A percentile compares a stretch with the other conserved stretches of the same genome.
Conservation (phyloP, 169 alveolate species). For the Plasmodium cynomolgi region DNA sequence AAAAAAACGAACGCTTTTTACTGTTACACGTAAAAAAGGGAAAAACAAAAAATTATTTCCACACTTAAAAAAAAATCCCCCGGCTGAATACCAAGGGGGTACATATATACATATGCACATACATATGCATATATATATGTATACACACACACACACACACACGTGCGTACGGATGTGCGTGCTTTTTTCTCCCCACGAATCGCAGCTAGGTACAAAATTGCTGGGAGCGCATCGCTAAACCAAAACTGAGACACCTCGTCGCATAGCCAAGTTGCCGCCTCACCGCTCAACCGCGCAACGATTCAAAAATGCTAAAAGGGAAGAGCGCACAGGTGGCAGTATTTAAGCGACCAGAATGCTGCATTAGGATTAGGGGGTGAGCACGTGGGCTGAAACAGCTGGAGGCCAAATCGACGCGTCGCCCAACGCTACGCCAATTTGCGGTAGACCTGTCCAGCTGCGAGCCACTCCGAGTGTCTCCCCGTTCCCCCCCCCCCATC, state of each 20-base stretch:
- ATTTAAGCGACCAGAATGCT: not conserved
- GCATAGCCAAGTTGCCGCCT: not conserved
- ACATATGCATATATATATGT: too few relatives aligned
- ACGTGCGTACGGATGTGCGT: not conserved
- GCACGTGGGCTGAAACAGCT: too few relatives aligned
- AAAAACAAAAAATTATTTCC: not conserved
- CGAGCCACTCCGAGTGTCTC: not conserved
- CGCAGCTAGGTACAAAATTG: not conserved
- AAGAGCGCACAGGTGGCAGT: not conserved
- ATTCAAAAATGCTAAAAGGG: not conserved
- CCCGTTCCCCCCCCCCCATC: not conserved
- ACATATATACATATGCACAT: not conserved
- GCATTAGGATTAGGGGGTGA: not conserved
- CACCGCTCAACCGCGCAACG: not conserved
- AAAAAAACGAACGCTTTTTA: not conserved
- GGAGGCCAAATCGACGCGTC: not conserved
- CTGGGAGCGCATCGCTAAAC: not conserved
- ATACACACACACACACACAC: not conserved
- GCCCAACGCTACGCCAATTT: not conserved
- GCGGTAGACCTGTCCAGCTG: not conserved
- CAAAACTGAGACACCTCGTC: not conserved
- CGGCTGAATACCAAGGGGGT: not conserved
- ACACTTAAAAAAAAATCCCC: not conserved
- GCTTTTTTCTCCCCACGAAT: not conserved
- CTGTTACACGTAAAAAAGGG: not conserved